Base-by-base conservation (phyloP, 192 early-diverging fungal species). In the Borealophlyctis nickersoniae region DNA sequence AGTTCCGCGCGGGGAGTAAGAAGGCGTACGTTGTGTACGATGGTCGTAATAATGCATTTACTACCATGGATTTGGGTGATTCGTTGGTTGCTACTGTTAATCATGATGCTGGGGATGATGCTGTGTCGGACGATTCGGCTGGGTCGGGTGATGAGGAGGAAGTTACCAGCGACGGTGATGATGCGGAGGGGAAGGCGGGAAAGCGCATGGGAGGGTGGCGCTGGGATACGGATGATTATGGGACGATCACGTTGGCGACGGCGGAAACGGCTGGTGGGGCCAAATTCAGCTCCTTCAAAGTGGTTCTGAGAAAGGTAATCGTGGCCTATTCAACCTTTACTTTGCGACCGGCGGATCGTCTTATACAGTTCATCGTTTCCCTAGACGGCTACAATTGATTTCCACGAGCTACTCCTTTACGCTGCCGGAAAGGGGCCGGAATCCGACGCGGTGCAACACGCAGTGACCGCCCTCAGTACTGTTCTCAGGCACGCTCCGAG, bases 401-500 rank as follows among this genome's bases (percentile, higher is more conserved):
- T 75, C 29, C 73, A 75, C 49, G 54, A 65, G 2, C 56, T 75
- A 1, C 16, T 63, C 13, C 57, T 65, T 11, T 75, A 63, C 51
- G 55, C 64, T n/a, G 22, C 60, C 30, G 56, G 61, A 23, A 57
- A 69, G 36, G 62, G 49, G 5, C 56, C 60, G 16, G 69, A 71
- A 58, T 59, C 55, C 27, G 73, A 75, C 27, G 30, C 28, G 16
- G 51, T 52, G 24, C 31, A 67, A 14, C 69, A 72, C 19, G 66
- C 60, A 7, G 22, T 50, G 24, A 60, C 60, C 19, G 70, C 66
- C 23, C 30, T 76, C 19, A 59, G 30, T 54, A 62, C 63, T 5
- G 62, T 70, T 33, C 54, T 76, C n/a, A 49, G 74, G 22, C 71
- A 72, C 51, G 59, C 69, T 1, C 74, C 74, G 5, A 51, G 58